These are phyloP conservation scores for Bipolaris cookei DNA, from an alignment of 2,329 filamentous ascomycete genomes.

Conservation along the genomic window DNA sequence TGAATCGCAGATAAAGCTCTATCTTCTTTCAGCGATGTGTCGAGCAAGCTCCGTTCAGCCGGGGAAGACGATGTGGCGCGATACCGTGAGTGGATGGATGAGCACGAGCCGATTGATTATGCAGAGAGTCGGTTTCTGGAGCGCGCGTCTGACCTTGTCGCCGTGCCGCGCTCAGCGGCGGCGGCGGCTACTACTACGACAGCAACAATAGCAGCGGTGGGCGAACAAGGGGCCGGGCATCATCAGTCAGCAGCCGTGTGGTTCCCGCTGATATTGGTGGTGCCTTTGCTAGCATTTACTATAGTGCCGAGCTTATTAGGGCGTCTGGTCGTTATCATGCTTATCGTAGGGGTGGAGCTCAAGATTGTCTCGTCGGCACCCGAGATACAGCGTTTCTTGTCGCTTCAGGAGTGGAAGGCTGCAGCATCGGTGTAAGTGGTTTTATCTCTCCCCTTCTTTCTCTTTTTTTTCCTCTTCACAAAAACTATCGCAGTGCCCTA, in stretches of 20 bases:
- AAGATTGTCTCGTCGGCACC: conserved; percentile 44
- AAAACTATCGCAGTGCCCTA: no score
- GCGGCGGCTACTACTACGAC: no score
- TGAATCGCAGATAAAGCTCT: conserved; percentile 57
- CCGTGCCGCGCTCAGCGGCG: conserved; percentile 23
- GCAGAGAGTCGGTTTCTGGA: conserved; percentile 67
- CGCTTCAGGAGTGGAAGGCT: conserved; percentile 49
- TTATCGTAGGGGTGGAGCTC: conserved; percentile 48
- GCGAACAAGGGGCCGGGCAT: conserved; percentile 9
- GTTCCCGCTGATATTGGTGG: conserved; percentile 48
- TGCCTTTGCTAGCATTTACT: conserved; percentile 52
- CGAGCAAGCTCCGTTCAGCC: conserved; percentile 59
- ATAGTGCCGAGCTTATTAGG: conserved; percentile 52
- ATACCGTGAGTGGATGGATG: conserved; percentile 64
- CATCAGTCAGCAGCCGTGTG: conserved; percentile 39
- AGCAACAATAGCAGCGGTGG: no score
- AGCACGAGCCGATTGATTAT: conserved; percentile 62
- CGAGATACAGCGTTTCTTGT: conserved; percentile 45
- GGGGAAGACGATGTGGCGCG: conserved; percentile 58
- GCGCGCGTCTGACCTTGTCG: conserved; percentile 61
- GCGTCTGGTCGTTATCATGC: conserved; percentile 48
- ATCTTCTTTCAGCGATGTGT: conserved; percentile 62
- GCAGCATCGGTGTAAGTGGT: conserved; percentile 50
- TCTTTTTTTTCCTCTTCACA: no score
- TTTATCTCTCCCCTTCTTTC: conserved; percentile 8